A percentile compares a stretch with the other conserved stretches of the same genome.
These are phyloP conservation scores for Ailanthus altissimus DNA, from an alignment of 345 rosid genomes.

Conservation along the genomic window DNA sequence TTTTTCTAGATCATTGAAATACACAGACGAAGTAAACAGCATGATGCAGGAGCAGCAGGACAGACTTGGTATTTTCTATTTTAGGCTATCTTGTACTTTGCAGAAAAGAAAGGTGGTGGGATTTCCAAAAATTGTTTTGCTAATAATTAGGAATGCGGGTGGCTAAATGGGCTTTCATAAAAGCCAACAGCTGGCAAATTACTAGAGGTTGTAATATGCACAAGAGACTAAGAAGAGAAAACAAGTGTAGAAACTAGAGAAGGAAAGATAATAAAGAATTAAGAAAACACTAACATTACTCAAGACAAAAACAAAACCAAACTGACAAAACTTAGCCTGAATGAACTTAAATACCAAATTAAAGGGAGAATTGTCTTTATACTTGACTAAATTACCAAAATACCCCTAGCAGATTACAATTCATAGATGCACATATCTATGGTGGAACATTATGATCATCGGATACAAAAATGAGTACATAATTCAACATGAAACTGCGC, in stretches of 20 bases:
- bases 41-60: background rate
- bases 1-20: background rate
- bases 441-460: no score
- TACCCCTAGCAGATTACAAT: no score
- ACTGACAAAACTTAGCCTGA: no score
- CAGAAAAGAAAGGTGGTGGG: background rate
- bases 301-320: no score
- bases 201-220: background rate
- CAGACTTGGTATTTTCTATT: background rate
- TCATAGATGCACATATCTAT: no score
- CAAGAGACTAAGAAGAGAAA: background rate
- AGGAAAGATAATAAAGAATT: background rate
- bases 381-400: no score
- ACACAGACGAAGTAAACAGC: background rate
- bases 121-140: background rate
- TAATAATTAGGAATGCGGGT: background rate
- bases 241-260: background rate
- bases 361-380: no score
- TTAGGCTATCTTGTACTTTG: background rate
- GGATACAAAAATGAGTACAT: background rate
- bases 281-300: no score
- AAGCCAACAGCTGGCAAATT: background rate
- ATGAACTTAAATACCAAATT: no score
- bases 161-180: background rate
- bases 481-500: background rate